Conservation (phyloP, 768 basidiomycete species). For the Pleurotus cornucopiae region DNA sequence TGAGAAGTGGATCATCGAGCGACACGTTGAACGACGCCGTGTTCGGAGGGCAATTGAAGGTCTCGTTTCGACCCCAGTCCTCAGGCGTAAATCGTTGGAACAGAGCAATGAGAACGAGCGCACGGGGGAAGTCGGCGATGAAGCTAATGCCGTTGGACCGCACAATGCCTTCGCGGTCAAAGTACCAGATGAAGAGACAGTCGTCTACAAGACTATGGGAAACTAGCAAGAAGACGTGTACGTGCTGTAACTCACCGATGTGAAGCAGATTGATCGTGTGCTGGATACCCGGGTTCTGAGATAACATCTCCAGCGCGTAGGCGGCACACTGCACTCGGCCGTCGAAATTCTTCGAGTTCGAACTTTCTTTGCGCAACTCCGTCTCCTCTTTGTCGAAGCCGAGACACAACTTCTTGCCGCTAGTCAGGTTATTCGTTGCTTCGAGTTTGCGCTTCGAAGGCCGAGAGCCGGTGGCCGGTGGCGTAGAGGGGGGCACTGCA, state of each 20-base stretch:
- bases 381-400: background rate
- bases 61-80: constrained; percentile 17
- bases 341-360: background rate
- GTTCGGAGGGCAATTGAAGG: background rate
- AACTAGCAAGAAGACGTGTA: background rate
- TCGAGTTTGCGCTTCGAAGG: background rate
- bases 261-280: constrained; percentile 10
- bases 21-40: background rate
- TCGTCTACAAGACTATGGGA: constrained; percentile 12
- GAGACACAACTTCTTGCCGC: background rate
- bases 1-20: background rate
- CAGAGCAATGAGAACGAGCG: constrained; percentile 20
- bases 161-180: constrained; percentile 21
- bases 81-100: constrained; percentile 19
- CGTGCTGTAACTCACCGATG: constrained; percentile 1
- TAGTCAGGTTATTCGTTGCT: background rate
- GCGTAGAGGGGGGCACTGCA: background rate
- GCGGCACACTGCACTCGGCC: constrained; percentile 7
- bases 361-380: background rate
- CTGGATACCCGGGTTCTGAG: constrained; percentile 4
- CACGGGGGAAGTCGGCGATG: constrained; percentile 19
- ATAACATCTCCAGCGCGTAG: constrained; percentile 7
- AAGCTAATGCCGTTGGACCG: constrained; percentile 20
- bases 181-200: constrained; percentile 20
- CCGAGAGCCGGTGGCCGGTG: background rate